Percentiles rank a stretch among this genome's conserved stretches.
phyloP scores from a whole-genome alignment of 306 rosid genomes.

The Fagus sylvatica region DNA sequence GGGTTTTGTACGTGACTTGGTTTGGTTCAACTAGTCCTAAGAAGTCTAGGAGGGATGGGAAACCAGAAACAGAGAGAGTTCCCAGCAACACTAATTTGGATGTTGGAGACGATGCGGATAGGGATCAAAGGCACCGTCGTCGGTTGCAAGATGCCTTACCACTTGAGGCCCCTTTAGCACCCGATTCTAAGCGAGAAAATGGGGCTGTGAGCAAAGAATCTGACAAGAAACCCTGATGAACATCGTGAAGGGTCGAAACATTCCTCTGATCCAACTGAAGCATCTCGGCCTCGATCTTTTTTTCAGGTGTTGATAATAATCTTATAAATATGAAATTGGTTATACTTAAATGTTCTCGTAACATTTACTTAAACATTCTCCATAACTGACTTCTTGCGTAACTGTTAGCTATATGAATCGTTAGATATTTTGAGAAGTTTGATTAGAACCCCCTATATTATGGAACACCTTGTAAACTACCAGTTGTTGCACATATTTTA shows the following conservation, averaged over 20 bases:
- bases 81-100: slow-evolving; percentile 30
- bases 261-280: slow-evolving; percentile 46
- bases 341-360: background rate
- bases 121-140: slow-evolving; percentile 43
- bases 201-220: slow-evolving; percentile 39
- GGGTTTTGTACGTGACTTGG: slow-evolving; percentile 12
- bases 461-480: background rate
- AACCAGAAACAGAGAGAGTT: slow-evolving; percentile 47
- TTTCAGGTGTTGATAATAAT: slow-evolving; percentile 52
- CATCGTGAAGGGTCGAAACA: slow-evolving; percentile 41
- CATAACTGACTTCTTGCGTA: slow-evolving; percentile 8
- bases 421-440: background rate
- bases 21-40: slow-evolving; percentile 54
- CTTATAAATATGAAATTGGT: background rate
- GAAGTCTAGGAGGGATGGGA: slow-evolving; percentile 74
- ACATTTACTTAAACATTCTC: background rate
- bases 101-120: slow-evolving; percentile 38
- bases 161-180: slow-evolving; percentile 26
- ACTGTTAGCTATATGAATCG: background rate
- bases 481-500: background rate
- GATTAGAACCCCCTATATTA: background rate
- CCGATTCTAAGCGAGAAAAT: slow-evolving; percentile 45
- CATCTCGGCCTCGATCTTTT: slow-evolving; percentile 55
- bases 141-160: slow-evolving; percentile 40
- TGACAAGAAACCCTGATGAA: slow-evolving; percentile 37